Evolutionary conservation across 2,329 filamentous ascomycete genomes (phyloP).

Genomic region (Penicillium crustosum): DNA sequence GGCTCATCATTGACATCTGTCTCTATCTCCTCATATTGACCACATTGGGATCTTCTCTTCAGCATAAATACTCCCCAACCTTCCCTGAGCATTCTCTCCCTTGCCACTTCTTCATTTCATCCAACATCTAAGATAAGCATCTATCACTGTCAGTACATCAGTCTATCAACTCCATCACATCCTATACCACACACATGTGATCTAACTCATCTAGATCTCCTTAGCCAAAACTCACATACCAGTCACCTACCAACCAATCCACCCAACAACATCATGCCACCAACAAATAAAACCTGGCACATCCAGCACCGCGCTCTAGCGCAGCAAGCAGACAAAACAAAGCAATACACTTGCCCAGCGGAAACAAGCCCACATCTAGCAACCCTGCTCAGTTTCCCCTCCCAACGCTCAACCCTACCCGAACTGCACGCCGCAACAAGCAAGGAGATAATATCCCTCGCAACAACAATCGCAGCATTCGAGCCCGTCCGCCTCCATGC

Average conservation of each 20-base stretch:
- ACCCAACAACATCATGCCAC: conserved; percentile 7
- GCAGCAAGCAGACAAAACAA: conserved; percentile 10
- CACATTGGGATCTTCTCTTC: not conserved
- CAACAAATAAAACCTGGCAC: conserved; percentile 15
- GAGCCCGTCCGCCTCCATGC: conserved; percentile 35
- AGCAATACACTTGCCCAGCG: conserved; percentile 22
- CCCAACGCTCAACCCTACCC: conserved; percentile 23
- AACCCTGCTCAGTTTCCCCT: conserved; percentile 32
- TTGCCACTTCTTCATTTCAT: not conserved
- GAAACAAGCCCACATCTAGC: conserved; percentile 28
- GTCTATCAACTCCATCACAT: not conserved
- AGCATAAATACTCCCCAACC: not conserved
- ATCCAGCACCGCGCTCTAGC: conserved; percentile 6
- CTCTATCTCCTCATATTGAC: not conserved
- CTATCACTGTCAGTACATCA: conserved; percentile 2
- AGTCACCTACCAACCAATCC: not conserved
- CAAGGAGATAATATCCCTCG: conserved; percentile 29
- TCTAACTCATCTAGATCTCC: not conserved
- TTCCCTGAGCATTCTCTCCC: not conserved
- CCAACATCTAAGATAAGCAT: not conserved
- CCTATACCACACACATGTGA: not conserved
- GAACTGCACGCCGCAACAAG: conserved; percentile 22
- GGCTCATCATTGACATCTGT: not conserved
- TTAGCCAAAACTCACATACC: not conserved
- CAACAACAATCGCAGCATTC: conserved; percentile 30